Evolutionary conservation across 2,329 filamentous ascomycete species (phyloP).

Genomic region (Aspergillus ibericus): DNA sequence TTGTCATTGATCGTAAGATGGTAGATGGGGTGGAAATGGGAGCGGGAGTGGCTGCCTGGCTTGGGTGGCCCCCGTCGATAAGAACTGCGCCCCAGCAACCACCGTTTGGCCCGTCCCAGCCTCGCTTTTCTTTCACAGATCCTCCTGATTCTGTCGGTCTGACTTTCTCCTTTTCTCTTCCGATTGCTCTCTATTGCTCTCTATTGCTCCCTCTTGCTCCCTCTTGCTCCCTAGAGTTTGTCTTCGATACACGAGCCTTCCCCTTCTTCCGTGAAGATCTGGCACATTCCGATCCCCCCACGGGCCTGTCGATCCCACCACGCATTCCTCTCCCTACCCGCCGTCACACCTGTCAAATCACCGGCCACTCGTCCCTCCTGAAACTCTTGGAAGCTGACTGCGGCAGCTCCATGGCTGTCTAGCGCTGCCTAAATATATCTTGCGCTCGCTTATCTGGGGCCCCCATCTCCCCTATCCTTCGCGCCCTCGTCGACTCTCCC

Average conservation of each 20-base stretch:
- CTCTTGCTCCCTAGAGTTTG: too few species aligned
- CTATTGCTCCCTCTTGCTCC: neutral
- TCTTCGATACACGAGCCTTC: neutral
- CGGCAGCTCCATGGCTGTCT: neutral
- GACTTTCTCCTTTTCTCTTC: neutral
- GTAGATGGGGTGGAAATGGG: too few species aligned
- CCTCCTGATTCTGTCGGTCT: neutral
- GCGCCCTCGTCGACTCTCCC: neutral
- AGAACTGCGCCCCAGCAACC: neutral
- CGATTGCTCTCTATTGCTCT: neutral
- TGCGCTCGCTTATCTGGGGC: conserved; percentile 4
- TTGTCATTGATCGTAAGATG: too few species aligned
- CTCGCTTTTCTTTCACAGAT: neutral
- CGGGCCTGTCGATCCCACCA: neutral
- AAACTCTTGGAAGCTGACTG: too few species aligned
- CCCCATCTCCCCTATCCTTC: conserved; percentile 13
- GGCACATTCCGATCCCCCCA: neutral
- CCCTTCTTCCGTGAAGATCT: too few species aligned
- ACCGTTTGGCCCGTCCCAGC: neutral
- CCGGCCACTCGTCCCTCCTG: too few species aligned
- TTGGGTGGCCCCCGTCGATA: too few species aligned
- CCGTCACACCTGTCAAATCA: neutral
- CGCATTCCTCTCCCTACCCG: neutral
- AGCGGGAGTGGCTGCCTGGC: neutral
- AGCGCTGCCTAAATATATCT: conserved; percentile 10